phyloP scores from a whole-genome alignment of 305 asterid genomes.

The Salvia sclarea region DNA sequence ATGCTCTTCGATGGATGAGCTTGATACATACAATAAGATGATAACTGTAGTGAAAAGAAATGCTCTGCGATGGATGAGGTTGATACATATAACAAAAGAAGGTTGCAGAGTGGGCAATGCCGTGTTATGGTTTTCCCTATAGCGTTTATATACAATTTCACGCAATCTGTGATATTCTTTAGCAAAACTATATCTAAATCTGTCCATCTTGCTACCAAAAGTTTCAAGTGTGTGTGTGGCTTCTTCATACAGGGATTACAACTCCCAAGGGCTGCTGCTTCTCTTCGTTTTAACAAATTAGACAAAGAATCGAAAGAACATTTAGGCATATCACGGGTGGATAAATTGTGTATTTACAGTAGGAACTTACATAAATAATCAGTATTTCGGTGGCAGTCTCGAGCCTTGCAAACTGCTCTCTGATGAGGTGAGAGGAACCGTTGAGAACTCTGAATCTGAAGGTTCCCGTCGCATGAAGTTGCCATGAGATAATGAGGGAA shows the following conservation, averaged over 20 bases:
- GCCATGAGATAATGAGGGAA: slow-evolving; percentile 40
- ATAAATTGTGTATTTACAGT: slow-evolving; percentile 42
- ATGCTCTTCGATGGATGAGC: no score
- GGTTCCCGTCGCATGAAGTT: slow-evolving; percentile 43
- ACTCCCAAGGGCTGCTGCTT: slow-evolving; percentile 19
- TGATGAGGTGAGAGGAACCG: slow-evolving; percentile 77
- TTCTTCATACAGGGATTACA: slow-evolving; percentile 16
- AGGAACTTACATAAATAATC: slow-evolving; percentile 36
- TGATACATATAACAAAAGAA: neutral
- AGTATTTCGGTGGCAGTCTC: slow-evolving; percentile 55
- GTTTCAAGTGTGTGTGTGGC: slow-evolving; percentile 6
- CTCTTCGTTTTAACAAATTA: slow-evolving; percentile 31
- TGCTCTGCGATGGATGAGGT: no score
- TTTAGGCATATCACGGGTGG: slow-evolving; percentile 21
- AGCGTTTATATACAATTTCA: slow-evolving; percentile 30
- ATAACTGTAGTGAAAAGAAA: no score
- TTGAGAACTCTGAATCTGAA: slow-evolving; percentile 81
- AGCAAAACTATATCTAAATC: slow-evolving; percentile 26
- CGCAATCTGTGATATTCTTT: slow-evolving; percentile 8
- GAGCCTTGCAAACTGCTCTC: slow-evolving; percentile 55
- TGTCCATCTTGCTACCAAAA: slow-evolving; percentile 21
- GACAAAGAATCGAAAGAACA: slow-evolving; percentile 53
- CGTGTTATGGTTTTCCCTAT: neutral
- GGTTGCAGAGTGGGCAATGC: neutral
- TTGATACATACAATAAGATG: neutral